Percentiles rank a stretch among this genome's conserved stretches.
Conservation (phyloP, 2,329 filamentous ascomycete species). For the Teratosphaeriaceae sp. region DNA sequence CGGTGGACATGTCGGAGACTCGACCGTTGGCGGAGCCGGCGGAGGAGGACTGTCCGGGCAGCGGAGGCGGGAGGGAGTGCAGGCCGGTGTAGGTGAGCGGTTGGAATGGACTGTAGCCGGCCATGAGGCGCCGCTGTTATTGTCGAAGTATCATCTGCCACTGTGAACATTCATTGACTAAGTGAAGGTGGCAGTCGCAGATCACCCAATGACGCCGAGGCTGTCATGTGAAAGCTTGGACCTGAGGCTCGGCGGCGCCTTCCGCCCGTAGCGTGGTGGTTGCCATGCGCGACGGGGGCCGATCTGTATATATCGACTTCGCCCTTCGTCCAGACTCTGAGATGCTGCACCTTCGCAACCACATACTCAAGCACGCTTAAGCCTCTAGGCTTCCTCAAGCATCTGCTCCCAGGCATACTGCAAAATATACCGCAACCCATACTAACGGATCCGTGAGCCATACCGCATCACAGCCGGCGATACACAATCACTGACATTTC, state of each 20-base stretch:
- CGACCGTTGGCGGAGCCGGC: slow-evolving; percentile 27
- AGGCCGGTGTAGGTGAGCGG: neutral
- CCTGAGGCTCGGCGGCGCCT: neutral
- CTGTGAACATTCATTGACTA: no score
- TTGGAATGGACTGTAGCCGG: neutral
- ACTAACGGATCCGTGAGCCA: slow-evolving; percentile 33
- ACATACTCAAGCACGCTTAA: slow-evolving; percentile 14
- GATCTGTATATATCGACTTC: slow-evolving; percentile 1
- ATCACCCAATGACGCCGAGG: neutral
- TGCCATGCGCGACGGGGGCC: neutral
- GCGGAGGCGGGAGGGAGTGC: neutral
- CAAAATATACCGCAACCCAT: slow-evolving; percentile 22
- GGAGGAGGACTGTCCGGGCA: no score
- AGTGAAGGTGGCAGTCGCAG: neutral
- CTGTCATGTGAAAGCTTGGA: neutral
- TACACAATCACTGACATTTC: neutral
- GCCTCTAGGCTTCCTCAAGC: slow-evolving; percentile 13
- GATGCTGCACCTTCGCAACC: slow-evolving; percentile 19
- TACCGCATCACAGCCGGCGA: neutral
- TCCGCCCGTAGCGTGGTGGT: neutral
- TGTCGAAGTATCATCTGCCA: neutral
- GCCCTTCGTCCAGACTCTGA: slow-evolving; percentile 5
- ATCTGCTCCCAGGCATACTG: slow-evolving; percentile 27
- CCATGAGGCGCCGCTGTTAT: neutral
- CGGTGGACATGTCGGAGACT: slow-evolving; percentile 33